A percentile compares a stretch with the other conserved stretches of the same genome.
Conservation (phyloP, 1,139 yeast species). For the Hyphopichia buzzinii region DNA sequence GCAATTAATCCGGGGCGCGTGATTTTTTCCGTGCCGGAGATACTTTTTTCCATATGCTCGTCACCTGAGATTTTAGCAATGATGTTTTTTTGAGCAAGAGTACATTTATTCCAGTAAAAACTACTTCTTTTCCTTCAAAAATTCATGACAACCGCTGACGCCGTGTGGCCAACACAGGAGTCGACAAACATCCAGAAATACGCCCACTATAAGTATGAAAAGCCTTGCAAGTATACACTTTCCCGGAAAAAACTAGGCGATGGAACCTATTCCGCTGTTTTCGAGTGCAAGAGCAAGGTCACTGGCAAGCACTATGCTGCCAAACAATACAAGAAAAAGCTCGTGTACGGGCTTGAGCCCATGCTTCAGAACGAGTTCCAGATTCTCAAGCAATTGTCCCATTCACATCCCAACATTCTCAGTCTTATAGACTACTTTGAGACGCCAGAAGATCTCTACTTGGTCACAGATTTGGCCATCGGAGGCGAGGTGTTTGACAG, state of each 20-base stretch:
- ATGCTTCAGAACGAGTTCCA: slow-evolving; percentile 55
- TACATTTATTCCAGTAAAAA: background rate
- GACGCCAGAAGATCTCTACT: slow-evolving; percentile 55
- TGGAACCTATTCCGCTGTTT: slow-evolving; percentile 40
- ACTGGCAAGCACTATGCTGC: slow-evolving; percentile 40
- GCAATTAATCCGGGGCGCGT: no score
- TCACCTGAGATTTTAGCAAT: slow-evolving; percentile 1
- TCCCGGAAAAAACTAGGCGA: slow-evolving; percentile 32
- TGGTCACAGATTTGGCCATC: slow-evolving; percentile 65
- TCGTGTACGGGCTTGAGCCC: slow-evolving; percentile 33
- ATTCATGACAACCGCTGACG: no score
- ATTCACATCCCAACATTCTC: slow-evolving; percentile 48
- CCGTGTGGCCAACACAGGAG: slow-evolving; percentile 3
- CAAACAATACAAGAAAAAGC: slow-evolving; percentile 31
- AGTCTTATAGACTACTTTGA: slow-evolving; percentile 71
- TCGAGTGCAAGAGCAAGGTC: slow-evolving; percentile 33
- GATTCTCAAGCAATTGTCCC: slow-evolving; percentile 48
- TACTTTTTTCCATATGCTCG: background rate
- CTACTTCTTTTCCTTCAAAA: background rate
- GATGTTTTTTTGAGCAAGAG: background rate
- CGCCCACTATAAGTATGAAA: slow-evolving; percentile 1
- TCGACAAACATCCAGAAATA: slow-evolving; percentile 1
- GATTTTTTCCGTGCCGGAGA: background rate
- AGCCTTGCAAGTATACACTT: slow-evolving; percentile 34
- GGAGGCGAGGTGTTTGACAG: slow-evolving; percentile 72